These are phyloP conservation scores for Oldenlandia corymbosa DNA, from an alignment of 257 asterid genomes.

Conservation along the genomic window DNA sequence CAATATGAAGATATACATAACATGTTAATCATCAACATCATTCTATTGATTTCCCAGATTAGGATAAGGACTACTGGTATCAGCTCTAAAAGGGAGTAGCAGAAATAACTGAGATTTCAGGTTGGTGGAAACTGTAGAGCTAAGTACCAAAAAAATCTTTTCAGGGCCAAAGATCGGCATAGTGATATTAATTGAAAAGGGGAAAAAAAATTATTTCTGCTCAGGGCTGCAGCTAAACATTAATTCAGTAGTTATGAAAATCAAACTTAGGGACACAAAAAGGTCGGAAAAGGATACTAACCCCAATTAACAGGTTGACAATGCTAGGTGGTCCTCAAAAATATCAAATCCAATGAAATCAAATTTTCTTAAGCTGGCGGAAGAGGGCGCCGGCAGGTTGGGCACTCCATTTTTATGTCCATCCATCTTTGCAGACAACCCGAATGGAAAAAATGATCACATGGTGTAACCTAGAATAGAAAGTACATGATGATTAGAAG, in stretches of 20 bases:
- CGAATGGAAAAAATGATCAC: constrained; percentile 94
- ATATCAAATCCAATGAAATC: constrained; percentile 16
- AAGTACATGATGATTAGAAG: constrained; percentile 1
- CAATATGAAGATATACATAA: background rate
- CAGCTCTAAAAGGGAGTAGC: background rate
- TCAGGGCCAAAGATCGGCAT: too few species aligned
- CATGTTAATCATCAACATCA: background rate
- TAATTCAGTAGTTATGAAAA: too few species aligned
- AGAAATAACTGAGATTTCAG: too few species aligned
- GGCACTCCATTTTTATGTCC: constrained; percentile 99
- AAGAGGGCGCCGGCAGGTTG: constrained; percentile 91
- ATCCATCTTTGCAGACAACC: constrained; percentile 94
- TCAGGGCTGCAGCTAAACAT: background rate
- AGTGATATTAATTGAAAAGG: too few species aligned
- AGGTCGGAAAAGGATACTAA: constrained; percentile 13
- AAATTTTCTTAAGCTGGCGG: constrained; percentile 65
- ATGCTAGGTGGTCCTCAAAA: constrained; percentile 16
- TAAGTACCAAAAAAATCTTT: too few species aligned
- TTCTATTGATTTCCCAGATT: background rate
- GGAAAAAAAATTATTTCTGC: too few species aligned
- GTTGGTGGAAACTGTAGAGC: too few species aligned
- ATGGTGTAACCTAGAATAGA: constrained; percentile 67
- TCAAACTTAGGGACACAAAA: too few species aligned
- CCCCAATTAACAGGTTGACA: constrained; percentile 39
- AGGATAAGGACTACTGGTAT: background rate